phyloP scores from a whole-genome alignment of 192 early-diverging fungal species.

The Dissophora globulifera region DNA sequence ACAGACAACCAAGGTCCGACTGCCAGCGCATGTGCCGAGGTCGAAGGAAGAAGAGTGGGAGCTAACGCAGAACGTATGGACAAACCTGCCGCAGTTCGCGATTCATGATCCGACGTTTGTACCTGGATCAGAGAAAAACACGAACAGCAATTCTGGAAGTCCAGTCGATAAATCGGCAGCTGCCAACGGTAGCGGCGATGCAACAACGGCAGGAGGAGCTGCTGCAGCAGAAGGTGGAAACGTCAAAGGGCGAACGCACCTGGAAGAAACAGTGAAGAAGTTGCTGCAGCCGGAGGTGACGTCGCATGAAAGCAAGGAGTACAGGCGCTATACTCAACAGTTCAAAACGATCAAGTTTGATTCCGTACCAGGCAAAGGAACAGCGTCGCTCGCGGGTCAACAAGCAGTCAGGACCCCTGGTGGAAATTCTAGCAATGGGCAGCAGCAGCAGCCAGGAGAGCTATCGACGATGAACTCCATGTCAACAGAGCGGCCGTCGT shows the following conservation, averaged over 20 bases:
- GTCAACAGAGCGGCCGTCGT: background rate
- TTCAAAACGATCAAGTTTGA: slow-evolving; percentile 51
- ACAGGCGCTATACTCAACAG: slow-evolving; percentile 50
- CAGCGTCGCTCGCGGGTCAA: slow-evolving; percentile 1
- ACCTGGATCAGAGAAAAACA: slow-evolving; percentile 5
- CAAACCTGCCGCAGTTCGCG: slow-evolving; percentile 39
- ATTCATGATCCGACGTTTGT: slow-evolving; percentile 34
- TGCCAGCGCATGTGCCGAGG: slow-evolving; percentile 20
- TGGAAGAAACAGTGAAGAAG: slow-evolving; percentile 30
- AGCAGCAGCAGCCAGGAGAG: background rate
- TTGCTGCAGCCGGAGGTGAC: slow-evolving; percentile 24
- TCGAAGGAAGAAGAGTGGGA: slow-evolving; percentile 42
- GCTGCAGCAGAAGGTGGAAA: background rate
- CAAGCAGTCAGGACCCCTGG: no score
- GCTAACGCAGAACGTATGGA: slow-evolving; percentile 48
- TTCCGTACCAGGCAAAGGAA: slow-evolving; percentile 34
- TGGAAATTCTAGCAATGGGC: background rate
- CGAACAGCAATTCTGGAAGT: background rate
- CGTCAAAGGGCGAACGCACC: slow-evolving; percentile 24
- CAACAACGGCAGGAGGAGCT: no score
- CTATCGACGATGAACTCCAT: background rate
- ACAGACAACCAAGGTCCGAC: slow-evolving; percentile 32
- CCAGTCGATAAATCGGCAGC: background rate
- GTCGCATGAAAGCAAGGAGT: slow-evolving; percentile 29
- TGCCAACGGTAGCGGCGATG: no score